Conservation (phyloP, 164 flowering plant species). For the Berberis thunbergii region DNA sequence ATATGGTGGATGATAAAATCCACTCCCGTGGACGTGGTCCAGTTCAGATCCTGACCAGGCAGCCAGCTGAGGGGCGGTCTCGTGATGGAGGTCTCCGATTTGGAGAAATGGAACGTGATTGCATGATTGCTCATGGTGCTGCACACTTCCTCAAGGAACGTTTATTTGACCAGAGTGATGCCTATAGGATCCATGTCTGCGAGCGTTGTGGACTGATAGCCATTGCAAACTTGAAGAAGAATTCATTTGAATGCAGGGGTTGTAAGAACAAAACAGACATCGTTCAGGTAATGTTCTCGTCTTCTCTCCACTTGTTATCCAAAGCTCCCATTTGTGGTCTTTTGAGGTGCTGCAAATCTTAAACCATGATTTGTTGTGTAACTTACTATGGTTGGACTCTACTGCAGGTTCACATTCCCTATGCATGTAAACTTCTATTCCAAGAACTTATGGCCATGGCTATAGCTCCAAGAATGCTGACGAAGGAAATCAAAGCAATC, state of each 20-base stretch:
- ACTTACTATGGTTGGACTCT: background rate
- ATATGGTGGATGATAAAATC: slow-evolving; percentile 97
- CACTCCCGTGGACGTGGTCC: slow-evolving; percentile 97
- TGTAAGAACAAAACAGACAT: slow-evolving; percentile 95
- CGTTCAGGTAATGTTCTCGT: slow-evolving; percentile 56
- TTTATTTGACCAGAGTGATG: slow-evolving; percentile 92
- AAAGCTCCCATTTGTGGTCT: background rate
- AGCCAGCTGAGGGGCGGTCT: slow-evolving; percentile 95
- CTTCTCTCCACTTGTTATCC: background rate
- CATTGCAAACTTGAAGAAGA: slow-evolving; percentile 91
- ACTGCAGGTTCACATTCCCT: slow-evolving; percentile 81
- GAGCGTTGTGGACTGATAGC: slow-evolving; percentile 89
- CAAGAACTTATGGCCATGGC: slow-evolving; percentile 99
- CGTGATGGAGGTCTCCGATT: slow-evolving; percentile 98
- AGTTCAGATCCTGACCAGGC: slow-evolving; percentile 93
- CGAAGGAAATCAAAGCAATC: slow-evolving; percentile 48
- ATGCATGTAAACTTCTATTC: slow-evolving; percentile 90
- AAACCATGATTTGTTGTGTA: too few relatives aligned
- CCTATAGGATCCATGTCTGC: slow-evolving; percentile 88
- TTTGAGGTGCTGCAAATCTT: background rate
- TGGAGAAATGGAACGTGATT: slow-evolving; percentile 97
- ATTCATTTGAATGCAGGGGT: slow-evolving; percentile 85
- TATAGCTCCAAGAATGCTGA: slow-evolving; percentile 90
- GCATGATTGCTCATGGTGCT: slow-evolving; percentile 97
- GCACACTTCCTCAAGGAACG: slow-evolving; percentile 84